Evolutionary conservation across 805 yeast species (phyloP).

Genomic region (Yamadazyma olivae): DNA sequence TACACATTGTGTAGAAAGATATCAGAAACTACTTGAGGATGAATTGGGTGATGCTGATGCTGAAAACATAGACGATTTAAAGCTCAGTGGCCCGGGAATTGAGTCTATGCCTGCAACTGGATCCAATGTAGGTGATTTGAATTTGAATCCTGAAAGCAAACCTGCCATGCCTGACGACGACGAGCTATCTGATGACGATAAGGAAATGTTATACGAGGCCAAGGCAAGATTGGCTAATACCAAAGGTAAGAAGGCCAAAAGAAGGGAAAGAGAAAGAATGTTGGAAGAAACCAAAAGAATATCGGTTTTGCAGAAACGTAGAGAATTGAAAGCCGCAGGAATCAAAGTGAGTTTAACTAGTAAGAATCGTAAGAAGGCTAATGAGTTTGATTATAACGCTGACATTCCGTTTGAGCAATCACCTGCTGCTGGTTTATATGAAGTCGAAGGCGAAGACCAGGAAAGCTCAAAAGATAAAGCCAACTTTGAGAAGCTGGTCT

Average conservation of each 20-base stretch:
- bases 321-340: conserved; percentile 83
- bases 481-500: conserved; percentile 44
- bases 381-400: conserved; percentile 75
- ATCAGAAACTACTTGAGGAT: conserved; percentile 61
- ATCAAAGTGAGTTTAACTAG: conserved; percentile 49
- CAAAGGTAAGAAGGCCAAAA: conserved; percentile 89
- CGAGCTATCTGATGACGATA: conserved; percentile 81
- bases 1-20: conserved; percentile 80
- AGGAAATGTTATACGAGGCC: conserved; percentile 94
- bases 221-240: conserved; percentile 88
- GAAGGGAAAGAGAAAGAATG: conserved; percentile 83
- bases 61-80: conserved; percentile 21
- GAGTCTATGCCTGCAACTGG: conserved; percentile 48
- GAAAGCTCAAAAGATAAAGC: conserved; percentile 34
- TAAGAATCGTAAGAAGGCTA: conserved; percentile 50
- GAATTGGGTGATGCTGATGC: conserved; percentile 14
- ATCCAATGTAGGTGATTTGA: conserved; percentile 55
- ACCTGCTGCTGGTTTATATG: conserved; percentile 69
- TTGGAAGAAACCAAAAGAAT: conserved; percentile 74
- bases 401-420: conserved; percentile 77
- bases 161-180: conserved; percentile 81
- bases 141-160: conserved; percentile 68
- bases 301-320: conserved; percentile 71
- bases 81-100: conserved; percentile 50
- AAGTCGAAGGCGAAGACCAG: conserved; percentile 56